Conservation (phyloP, 495 filamentous ascomycete genomes). For the Tuber umbilicatum region DNA sequence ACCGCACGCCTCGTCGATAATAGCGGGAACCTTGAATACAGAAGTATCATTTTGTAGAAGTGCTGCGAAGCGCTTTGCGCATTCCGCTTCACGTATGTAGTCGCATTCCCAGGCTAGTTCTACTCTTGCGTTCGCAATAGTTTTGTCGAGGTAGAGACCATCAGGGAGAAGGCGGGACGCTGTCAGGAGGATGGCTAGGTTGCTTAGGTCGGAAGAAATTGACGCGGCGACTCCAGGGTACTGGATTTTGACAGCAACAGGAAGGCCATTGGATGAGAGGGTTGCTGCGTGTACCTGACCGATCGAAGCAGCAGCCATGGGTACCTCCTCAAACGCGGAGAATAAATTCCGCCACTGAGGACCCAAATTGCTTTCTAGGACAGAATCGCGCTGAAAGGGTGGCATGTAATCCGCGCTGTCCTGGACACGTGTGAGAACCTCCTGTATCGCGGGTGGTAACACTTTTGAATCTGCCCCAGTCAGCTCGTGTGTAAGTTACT, state of each 20-base stretch:
- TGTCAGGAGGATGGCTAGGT: conserved; percentile 80
- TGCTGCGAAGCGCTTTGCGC: conserved; percentile 63
- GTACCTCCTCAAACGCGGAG: conserved; percentile 75
- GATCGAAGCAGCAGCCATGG: conserved; percentile 95
- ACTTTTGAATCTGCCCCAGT: conserved; percentile 74
- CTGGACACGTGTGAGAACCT: conserved; percentile 87
- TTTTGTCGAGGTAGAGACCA: conserved; percentile 90
- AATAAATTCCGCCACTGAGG: conserved; percentile 80
- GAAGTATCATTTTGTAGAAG: conserved; percentile 63
- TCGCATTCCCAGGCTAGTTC: conserved; percentile 98
- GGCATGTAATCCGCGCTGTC: conserved; percentile 99
- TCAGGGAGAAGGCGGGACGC: conserved; percentile 83
- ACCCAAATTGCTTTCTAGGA: conserved; percentile 71
- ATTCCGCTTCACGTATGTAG: conserved; percentile 79
- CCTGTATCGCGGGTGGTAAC: conserved; percentile 74
- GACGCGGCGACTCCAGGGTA: conserved; percentile 95
- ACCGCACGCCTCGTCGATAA: conserved; percentile 73
- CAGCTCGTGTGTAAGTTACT: neutral
- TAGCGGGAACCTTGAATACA: conserved; percentile 70
- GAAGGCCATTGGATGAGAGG: conserved; percentile 64
- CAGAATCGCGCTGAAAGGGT: conserved; percentile 76
- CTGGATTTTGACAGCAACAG: conserved; percentile 91
- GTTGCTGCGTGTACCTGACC: conserved; percentile 88
- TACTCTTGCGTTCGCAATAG: conserved; percentile 88
- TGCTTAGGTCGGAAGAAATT: conserved; percentile 91